Evolutionary conservation across 73 alveolate genomes (phyloP), one percentile per base, ranked within the genome.

Genomic region (Paramecium tetraurelia): DNA sequence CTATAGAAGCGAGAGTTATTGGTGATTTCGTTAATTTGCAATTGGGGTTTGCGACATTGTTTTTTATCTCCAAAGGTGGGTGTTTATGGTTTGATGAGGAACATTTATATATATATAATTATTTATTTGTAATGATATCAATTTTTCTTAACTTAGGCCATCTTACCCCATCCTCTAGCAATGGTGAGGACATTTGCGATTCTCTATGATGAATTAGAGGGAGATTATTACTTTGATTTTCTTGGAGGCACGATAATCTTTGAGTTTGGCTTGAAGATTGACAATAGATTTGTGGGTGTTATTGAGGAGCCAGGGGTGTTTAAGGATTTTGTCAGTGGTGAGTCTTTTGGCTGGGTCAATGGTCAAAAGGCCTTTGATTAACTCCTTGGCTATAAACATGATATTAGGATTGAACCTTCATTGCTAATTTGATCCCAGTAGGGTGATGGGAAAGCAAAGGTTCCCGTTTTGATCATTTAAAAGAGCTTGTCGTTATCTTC

Each of bases 231-330:
- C 94, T 68, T 71, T 89, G 41, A 89, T 70, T 71, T 89, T 57
- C 20, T 89, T 89, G 36, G 94, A 69, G 6, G 97, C 96, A 48
- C 96, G 93, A 94, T 75, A 97, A 53, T 97, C 96, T 59, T 93
- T 96, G 58, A 97, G 92, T 68, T 96, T 92, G 57, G 93, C 95
- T 44, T 93, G 86, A 3, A 97, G 95, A 41, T 88, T 92, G 20
- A 99, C 99, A 44, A 98, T 97, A 36, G 93, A 94, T n/a, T 58
- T 95, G 2, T 97, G 59, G 9, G 99, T 98, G 68, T 96, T 93
- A 59, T 93, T 97, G 35, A 96, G 95, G 68, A 96, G 83, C 99
- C 99, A 96, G 2, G 97, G 97, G 63, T 96, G 97, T 63, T 89
- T 71, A 5, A 95, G 83, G 68, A 96, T 84, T 36, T 94, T 80